These are phyloP conservation scores for Aspergillus fijiensis DNA, from an alignment of 2,329 filamentous ascomycete genomes.

Conservation along the genomic window DNA sequence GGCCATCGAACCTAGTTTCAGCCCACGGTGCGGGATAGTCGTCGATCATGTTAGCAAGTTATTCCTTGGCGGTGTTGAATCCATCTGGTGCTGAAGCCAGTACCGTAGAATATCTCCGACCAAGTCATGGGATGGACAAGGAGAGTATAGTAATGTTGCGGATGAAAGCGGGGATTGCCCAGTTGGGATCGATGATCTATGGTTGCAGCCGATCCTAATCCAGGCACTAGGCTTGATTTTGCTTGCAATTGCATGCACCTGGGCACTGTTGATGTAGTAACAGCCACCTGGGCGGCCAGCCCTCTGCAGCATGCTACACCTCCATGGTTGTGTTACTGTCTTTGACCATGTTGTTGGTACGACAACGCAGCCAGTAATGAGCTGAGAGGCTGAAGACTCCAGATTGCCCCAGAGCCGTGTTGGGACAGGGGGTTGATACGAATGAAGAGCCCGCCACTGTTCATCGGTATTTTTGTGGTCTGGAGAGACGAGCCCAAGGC, in stretches of 20 bases:
- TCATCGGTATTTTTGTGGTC: neutral
- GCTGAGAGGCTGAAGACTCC: neutral
- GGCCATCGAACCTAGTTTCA: conserved; percentile 13
- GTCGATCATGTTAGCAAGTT: conserved; percentile 16
- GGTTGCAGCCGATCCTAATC: conserved; percentile 9
- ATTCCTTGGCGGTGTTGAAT: neutral
- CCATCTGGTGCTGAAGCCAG: conserved; percentile 3
- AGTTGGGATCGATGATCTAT: conserved; percentile 3
- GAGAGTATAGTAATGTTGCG: neutral
- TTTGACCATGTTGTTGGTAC: conserved; percentile 9
- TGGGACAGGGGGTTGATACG: neutral
- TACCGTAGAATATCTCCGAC: neutral
- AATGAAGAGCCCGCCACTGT: neutral
- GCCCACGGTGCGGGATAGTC: conserved; percentile 8
- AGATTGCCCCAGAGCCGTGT: neutral
- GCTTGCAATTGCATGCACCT: neutral
- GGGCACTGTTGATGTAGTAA: neutral
- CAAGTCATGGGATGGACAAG: neutral
- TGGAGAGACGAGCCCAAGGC: neutral
- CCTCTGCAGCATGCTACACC: neutral
- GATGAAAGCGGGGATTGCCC: neutral
- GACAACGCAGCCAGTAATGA: neutral
- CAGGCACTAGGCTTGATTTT: neutral
- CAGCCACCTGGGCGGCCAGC: conserved; percentile 6
- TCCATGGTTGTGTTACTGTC: conserved; percentile 2